These are phyloP conservation scores for Colletotrichum costaricense DNA, from an alignment of 2,329 filamentous ascomycete genomes.

Conservation along the genomic window DNA sequence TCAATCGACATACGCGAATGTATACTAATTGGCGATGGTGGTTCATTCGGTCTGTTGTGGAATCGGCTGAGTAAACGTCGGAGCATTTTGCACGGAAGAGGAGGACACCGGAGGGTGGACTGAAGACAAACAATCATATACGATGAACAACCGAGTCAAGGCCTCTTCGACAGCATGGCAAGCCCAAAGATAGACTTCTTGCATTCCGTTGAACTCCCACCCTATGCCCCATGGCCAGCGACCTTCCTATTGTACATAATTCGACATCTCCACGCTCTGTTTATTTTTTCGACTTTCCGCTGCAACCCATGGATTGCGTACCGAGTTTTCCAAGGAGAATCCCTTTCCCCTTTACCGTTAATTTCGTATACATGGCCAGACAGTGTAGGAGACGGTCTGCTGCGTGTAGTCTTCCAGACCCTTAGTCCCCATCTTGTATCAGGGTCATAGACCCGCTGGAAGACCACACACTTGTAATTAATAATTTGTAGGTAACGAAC, in stretches of 20 bases:
- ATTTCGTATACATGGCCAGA: slow-evolving; percentile 16
- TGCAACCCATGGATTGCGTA: slow-evolving; percentile 7
- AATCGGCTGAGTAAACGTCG: not conserved
- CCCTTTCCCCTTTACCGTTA: not conserved
- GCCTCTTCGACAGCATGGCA: not conserved
- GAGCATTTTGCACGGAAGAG: not conserved
- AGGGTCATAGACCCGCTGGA: not conserved
- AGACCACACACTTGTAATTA: slow-evolving; percentile 12
- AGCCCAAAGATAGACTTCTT: not conserved
- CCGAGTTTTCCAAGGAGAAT: not conserved
- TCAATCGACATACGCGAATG: not conserved
- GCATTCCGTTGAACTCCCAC: slow-evolving; percentile 26
- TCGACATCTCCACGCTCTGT: not conserved
- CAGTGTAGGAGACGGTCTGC: slow-evolving; percentile 9
- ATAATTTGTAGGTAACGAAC: slow-evolving; percentile 10
- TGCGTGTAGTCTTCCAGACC: slow-evolving; percentile 15
- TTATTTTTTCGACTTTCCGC: slow-evolving; percentile 15
- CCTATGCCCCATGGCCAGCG: slow-evolving; percentile 13
- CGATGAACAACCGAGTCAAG: not conserved
- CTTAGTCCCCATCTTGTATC: not conserved
- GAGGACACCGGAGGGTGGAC: not conserved
- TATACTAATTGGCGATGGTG: not conserved
- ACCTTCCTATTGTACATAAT: slow-evolving; percentile 26
- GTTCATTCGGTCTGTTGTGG: not conserved
- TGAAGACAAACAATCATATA: not conserved